Evolutionary conservation across 306 rosid species (phyloP).

Genomic region (Comarum palustre): DNA sequence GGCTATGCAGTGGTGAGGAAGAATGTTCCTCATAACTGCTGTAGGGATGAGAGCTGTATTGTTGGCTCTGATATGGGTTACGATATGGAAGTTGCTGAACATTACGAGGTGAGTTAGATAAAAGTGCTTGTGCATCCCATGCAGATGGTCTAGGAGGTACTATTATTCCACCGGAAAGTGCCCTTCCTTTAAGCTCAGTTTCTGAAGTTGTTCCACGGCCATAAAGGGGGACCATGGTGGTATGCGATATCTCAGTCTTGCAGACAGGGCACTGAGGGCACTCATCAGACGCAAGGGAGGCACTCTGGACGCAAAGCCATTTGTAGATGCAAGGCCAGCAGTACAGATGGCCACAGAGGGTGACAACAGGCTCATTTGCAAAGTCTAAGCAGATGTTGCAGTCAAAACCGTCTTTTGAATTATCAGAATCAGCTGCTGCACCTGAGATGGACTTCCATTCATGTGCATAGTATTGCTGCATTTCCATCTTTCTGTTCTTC

Average conservation of each 20-base stretch:
- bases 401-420: conserved; percentile 52
- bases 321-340: conserved; percentile 98
- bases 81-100: conserved; percentile 68
- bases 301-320: conserved; percentile 80
- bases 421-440: conserved; percentile 44
- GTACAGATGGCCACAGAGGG: conserved; percentile 90
- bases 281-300: conserved; percentile 67
- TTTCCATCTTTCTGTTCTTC: conserved; percentile 48
- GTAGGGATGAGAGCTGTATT: conserved; percentile 33
- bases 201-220: conserved; percentile 55
- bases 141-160: conserved; percentile 88
- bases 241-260: conserved; percentile 72
- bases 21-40: conserved; percentile 41
- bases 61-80: conserved; percentile 64
- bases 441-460: conserved; percentile 51
- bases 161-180: conserved; percentile 30
- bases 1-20: conserved; percentile 43
- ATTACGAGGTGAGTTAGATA: conserved; percentile 34
- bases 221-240: conserved; percentile 77
- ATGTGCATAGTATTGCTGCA: conserved; percentile 43
- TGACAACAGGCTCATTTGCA: conserved; percentile 79
- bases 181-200: conserved; percentile 29
- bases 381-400: conserved; percentile 91
- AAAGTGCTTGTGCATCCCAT: conserved; percentile 36
- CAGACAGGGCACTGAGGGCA: conserved; percentile 93